phyloP scores from a whole-genome alignment of 2,329 filamentous ascomycete species.

The Plenodomus lindquistii region DNA sequence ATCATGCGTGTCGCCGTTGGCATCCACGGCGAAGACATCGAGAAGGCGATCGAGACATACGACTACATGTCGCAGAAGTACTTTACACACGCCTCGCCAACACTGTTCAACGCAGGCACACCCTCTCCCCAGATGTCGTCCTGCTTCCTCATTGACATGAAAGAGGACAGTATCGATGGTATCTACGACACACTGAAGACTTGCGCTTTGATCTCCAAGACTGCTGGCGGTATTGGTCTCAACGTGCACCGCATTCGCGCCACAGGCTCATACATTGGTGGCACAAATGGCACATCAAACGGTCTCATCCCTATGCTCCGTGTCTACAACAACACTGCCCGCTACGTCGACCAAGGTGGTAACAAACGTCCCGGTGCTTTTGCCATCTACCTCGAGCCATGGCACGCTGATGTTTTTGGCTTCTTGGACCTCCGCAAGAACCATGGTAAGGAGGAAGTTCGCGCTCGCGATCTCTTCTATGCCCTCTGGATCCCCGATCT shows the following conservation, averaged over 20 bases:
- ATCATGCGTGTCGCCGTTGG: slow-evolving; percentile 99
- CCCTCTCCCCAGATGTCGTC: slow-evolving; percentile 93
- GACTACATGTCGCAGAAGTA: slow-evolving; percentile 98
- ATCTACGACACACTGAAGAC: slow-evolving; percentile 99
- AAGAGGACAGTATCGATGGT: slow-evolving; percentile 98
- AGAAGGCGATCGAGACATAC: slow-evolving; percentile 95
- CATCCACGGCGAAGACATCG: slow-evolving; percentile 93
- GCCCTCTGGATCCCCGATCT: slow-evolving; percentile 98
- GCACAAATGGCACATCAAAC: slow-evolving; percentile 97
- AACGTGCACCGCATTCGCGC: slow-evolving; percentile 97
- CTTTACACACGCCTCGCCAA: slow-evolving; percentile 98
- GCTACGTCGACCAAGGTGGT: slow-evolving; percentile 97
- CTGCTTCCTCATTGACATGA: slow-evolving; percentile 99
- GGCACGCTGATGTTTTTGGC: slow-evolving; percentile 97
- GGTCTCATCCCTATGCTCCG: slow-evolving; percentile 97
- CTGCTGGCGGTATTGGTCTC: slow-evolving; percentile 94
- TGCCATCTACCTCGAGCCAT: slow-evolving; percentile 97
- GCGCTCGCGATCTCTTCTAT: slow-evolving; percentile 95
- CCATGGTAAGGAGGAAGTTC: slow-evolving; percentile 97
- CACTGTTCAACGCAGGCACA: slow-evolving; percentile 96
- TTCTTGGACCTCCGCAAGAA: slow-evolving; percentile 99
- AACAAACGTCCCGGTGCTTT: slow-evolving; percentile 99
- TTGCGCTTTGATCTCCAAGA: slow-evolving; percentile 99
- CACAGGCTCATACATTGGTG: slow-evolving; percentile 96
- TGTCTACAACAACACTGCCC: slow-evolving; percentile 98